Evolutionary conservation across 306 rosid species (phyloP).

Genomic region (Fragaria iinumae): DNA sequence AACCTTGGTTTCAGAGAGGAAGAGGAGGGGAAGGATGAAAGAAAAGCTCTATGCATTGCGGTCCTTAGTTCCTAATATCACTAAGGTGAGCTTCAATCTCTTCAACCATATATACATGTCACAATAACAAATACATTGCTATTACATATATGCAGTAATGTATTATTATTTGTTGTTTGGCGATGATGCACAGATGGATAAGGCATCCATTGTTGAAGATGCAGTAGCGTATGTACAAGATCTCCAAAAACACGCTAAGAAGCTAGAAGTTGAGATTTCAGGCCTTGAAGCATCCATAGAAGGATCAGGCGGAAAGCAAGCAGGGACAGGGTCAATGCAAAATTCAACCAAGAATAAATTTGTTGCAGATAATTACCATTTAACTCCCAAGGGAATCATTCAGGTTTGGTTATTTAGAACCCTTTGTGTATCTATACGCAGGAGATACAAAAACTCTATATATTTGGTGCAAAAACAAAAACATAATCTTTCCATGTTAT

Average conservation of each 20-base stretch:
- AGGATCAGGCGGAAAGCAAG: slow-evolving; percentile 39
- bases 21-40: slow-evolving; percentile 80
- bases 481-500: neutral
- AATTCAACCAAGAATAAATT: slow-evolving; percentile 32
- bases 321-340: slow-evolving; percentile 25
- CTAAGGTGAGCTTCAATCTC: slow-evolving; percentile 48
- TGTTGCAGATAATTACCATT: slow-evolving; percentile 19
- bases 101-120: neutral
- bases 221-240: slow-evolving; percentile 69
- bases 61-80: slow-evolving; percentile 83
- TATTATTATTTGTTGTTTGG: neutral
- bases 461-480: too few species aligned
- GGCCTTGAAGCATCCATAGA: slow-evolving; percentile 61
- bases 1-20: slow-evolving; percentile 77
- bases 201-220: slow-evolving; percentile 92
- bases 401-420: slow-evolving; percentile 40
- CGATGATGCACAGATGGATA: slow-evolving; percentile 65
- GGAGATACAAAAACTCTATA: too few species aligned
- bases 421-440: neutral
- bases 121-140: neutral
- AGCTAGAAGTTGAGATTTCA: slow-evolving; percentile 66
- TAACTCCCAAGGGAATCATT: slow-evolving; percentile 46
- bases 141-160: neutral
- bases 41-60: slow-evolving; percentile 88
- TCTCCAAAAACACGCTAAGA: slow-evolving; percentile 68